phyloP scores from a whole-genome alignment of 2,329 filamentous ascomycete species.

The Diaporthe eres region DNA sequence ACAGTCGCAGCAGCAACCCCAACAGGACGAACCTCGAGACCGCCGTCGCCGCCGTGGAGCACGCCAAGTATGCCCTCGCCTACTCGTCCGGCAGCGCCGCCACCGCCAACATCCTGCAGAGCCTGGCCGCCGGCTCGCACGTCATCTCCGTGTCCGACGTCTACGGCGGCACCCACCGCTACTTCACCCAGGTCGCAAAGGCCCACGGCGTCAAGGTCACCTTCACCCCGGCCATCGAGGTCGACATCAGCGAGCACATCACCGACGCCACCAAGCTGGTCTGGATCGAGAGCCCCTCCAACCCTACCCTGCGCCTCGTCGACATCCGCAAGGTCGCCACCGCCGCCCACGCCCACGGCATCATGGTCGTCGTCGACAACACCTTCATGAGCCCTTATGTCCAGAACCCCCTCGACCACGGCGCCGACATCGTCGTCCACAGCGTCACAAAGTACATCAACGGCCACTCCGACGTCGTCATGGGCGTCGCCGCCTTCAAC shows the following conservation, averaged over 20 bases:
- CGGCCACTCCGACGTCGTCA: constrained; percentile 95
- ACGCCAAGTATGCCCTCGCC: constrained; percentile 91
- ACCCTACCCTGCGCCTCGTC: constrained; percentile 92
- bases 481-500: constrained; percentile 98
- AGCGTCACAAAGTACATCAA: constrained; percentile 99
- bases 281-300: constrained; percentile 97
- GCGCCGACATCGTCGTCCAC: constrained; percentile 97
- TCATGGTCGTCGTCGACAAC: constrained; percentile 98
- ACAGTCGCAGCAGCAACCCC: constrained; percentile 93
- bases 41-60: constrained; percentile 91
- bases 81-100: constrained; percentile 96
- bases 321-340: constrained; percentile 90
- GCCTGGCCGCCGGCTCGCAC: constrained; percentile 89
- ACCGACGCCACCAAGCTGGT: constrained; percentile 91
- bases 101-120: constrained; percentile 93
- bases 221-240: constrained; percentile 92
- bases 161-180: constrained; percentile 97
- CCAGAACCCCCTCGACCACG: constrained; percentile 95
- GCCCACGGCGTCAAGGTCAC: constrained; percentile 95
- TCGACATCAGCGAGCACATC: constrained; percentile 88
- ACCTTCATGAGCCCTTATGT: constrained; percentile 97
- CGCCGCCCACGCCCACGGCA: constrained; percentile 87
- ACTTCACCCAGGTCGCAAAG: constrained; percentile 97
- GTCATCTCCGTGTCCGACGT: constrained; percentile 97
- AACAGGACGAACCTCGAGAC: constrained; percentile 96